Conservation (phyloP, 148 eudicot species). For the Nepenthes gracilis region DNA sequence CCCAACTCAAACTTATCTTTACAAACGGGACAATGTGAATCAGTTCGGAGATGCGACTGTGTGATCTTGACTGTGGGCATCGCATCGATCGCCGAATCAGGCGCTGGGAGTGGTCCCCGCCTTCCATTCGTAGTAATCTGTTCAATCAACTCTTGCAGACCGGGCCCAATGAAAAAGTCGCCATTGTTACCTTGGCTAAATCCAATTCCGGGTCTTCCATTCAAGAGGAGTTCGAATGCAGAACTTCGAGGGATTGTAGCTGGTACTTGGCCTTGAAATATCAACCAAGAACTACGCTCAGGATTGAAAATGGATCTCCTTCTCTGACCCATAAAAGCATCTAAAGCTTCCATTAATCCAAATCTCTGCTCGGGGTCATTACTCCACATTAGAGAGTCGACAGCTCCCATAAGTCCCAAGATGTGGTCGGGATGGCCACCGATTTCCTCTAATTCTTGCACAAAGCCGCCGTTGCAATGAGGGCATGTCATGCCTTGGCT, state of each 20-base stretch:
- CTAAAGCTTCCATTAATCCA: slow-evolving; percentile 43
- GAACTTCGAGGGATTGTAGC: slow-evolving; percentile 32
- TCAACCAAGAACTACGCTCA: slow-evolving; percentile 49
- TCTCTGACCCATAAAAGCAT: slow-evolving; percentile 54
- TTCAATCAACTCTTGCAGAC: slow-evolving; percentile 64
- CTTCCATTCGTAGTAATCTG: slow-evolving; percentile 49
- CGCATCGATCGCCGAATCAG: slow-evolving; percentile 73
- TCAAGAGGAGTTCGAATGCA: slow-evolving; percentile 49
- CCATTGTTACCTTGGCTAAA: slow-evolving; percentile 38
- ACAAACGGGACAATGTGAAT: slow-evolving; percentile 88
- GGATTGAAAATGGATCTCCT: slow-evolving; percentile 39
- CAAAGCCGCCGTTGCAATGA: slow-evolving; percentile 66
- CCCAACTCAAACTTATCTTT: slow-evolving; percentile 78
- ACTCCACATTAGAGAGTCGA: slow-evolving; percentile 13
- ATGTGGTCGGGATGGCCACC: slow-evolving; percentile 29
- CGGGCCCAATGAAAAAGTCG: slow-evolving; percentile 59
- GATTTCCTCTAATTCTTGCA: slow-evolving; percentile 60
- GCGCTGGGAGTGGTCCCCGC: slow-evolving; percentile 90
- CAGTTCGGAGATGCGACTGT: slow-evolving; percentile 57
- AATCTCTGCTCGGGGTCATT: slow-evolving; percentile 27
- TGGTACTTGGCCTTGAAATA: slow-evolving; percentile 53
- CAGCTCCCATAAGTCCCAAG: slow-evolving; percentile 37
- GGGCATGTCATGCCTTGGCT: slow-evolving; percentile 42
- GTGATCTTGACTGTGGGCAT: slow-evolving; percentile 73
- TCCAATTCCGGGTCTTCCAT: slow-evolving; percentile 50